Evolutionary conservation across 257 asterid species (phyloP), one percentile per base, ranked within the genome.

Genomic region (Penstemon davidsonii): DNA sequence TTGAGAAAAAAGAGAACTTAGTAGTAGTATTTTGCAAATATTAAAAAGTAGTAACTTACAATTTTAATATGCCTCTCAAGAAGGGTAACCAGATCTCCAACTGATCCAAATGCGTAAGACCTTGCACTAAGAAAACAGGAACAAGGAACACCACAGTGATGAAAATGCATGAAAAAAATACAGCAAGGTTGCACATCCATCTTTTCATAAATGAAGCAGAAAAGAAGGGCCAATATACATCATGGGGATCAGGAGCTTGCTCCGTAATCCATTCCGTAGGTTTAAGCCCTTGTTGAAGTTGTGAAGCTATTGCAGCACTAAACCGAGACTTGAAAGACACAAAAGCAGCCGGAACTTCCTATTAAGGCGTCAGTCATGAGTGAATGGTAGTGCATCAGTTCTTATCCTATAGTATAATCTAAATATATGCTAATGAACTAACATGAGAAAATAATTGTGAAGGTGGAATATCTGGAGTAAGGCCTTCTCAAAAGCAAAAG

Each of bases 281-380:
- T 54, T 84, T 86, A 42, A 85, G 66, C 62, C 95, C 96, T 75
- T 90, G 99, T 78, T 77, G 95, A 50, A 94, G 71, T 60, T 85
- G 87, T 50, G 87, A 64, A 73, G 80, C 96, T 75, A 82, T 46
- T 72, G 92, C 92, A 56, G 97, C 91, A 68, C 75, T 86, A 75
- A 88, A 83, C 70, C 96, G 91, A 49, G 97, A 66, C 83, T 87
- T 91, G 81, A 94, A 94, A 73, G 96, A 88, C 62, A 94, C 97
- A 80, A 94, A 94, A 58, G 99, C 99, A 41, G 97, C 99, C 43
- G 87, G 82, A 76, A 87, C 90, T 77, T 91, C 96, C 99, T 94
- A 67, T 54, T 9, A 54, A 58, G 55, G 19, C 33, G 2, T 25
- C 33, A 25, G 33, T 50, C 57, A 70, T 5, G 64, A 53, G 51